A percentile compares a stretch with the other conserved stretches of the same genome.
These are phyloP conservation scores for Zostera marina DNA, from an alignment of 116 monocot species.

Conservation along the genomic window DNA sequence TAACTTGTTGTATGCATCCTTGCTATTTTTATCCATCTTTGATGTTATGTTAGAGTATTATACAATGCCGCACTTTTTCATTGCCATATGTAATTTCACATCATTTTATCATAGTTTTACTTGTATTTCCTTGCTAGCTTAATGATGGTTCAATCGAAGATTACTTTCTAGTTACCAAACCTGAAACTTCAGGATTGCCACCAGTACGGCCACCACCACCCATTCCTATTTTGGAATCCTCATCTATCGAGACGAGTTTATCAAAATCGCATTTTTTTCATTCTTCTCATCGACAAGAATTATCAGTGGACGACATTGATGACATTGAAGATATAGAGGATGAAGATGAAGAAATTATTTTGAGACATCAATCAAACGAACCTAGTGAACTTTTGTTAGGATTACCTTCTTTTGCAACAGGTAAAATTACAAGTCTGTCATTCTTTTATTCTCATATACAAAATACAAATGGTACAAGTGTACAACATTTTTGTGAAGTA, in stretches of 20 bases:
- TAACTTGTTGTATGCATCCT: no score
- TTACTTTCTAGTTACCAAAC: constrained; percentile 70
- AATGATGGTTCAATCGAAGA: constrained; percentile 42
- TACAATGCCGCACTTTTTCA: background rate
- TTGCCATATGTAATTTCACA: background rate
- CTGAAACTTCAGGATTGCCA: constrained; percentile 64
- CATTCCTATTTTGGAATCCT: constrained; percentile 27
- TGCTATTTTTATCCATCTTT: no score
- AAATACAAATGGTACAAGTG: no score
- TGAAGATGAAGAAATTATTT: constrained; percentile 44
- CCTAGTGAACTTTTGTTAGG: constrained; percentile 34
- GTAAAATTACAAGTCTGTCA: constrained; percentile 14
- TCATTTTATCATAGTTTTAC: background rate
- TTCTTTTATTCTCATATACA: background rate
- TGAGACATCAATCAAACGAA: constrained; percentile 50
- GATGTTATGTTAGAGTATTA: no score
- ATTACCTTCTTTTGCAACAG: constrained; percentile 67
- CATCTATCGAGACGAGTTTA: constrained; percentile 25
- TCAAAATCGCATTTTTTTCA: constrained; percentile 56
- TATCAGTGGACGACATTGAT: constrained; percentile 90
- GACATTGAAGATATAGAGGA: constrained; percentile 80
- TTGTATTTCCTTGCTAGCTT: constrained; percentile 29
- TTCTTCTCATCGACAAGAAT: constrained; percentile 52
- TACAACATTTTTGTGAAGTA: background rate
- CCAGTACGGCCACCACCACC: constrained; percentile 60